These are phyloP conservation scores for Glomus cerebriforme DNA, from an alignment of 192 early-diverging fungal species.

Conservation along the genomic window DNA sequence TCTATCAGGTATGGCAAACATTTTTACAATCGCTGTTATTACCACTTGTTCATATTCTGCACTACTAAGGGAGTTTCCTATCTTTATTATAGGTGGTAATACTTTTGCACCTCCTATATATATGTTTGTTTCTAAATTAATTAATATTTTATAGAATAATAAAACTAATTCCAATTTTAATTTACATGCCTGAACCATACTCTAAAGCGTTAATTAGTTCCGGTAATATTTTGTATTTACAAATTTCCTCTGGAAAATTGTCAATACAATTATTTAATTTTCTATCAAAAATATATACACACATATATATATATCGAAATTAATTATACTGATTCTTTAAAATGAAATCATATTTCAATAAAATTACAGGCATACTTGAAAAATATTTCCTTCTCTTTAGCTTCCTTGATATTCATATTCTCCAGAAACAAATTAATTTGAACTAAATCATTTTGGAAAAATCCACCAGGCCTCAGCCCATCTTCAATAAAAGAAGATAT, in stretches of 20 bases:
- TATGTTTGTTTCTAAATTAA: neutral
- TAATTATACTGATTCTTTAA: neutral
- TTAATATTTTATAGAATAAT: neutral
- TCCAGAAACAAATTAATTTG: conserved; percentile 86
- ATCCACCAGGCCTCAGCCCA: conserved; percentile 60
- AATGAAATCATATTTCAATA: neutral
- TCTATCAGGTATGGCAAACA: conserved; percentile 89
- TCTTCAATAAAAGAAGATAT: conserved; percentile 72
- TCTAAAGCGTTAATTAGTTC: conserved; percentile 84
- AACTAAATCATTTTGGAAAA: conserved; percentile 85
- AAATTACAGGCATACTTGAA: conserved; percentile 42
- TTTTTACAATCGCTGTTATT: conserved; percentile 72
- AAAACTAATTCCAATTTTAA: neutral
- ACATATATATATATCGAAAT: neutral
- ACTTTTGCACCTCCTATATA: conserved; percentile 65
- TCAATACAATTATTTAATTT: conserved; percentile 74
- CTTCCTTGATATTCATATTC: conserved; percentile 88
- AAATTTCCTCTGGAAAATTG: conserved; percentile 80
- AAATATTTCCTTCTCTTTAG: conserved; percentile 84
- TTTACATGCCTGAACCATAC: conserved; percentile 63
- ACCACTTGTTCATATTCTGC: conserved; percentile 77
- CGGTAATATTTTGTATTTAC: conserved; percentile 91
- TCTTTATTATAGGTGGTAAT: conserved; percentile 78
- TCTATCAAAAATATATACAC: conserved; percentile 37
- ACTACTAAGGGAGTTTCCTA: conserved; percentile 70